phyloP scores from a whole-genome alignment of 75 land plant species.

The Larix kaempferi region DNA sequence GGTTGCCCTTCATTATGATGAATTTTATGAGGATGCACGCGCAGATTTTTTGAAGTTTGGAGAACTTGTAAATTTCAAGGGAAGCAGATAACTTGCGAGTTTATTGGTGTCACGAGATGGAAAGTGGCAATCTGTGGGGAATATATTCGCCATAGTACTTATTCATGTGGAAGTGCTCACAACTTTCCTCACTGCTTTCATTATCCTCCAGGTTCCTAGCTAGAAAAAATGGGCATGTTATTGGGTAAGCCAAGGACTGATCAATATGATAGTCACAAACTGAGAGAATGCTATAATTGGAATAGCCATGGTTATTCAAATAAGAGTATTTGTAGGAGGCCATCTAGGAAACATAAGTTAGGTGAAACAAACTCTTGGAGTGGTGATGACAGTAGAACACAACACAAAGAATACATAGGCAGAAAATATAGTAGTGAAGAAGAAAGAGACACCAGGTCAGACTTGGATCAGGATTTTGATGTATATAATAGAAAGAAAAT shows the following conservation, averaged over 20 bases:
- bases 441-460: constrained; percentile 1
- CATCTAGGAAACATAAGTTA: constrained; percentile 17
- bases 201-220: constrained; percentile 86
- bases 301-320: constrained; percentile 4
- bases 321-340: constrained; percentile 15
- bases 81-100: constrained; percentile 83
- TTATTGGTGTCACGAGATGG: constrained; percentile 83
- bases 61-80: constrained; percentile 97
- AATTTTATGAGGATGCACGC: constrained; percentile 98
- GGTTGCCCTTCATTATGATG: constrained; percentile 74
- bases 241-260: constrained; percentile 56
- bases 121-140: constrained; percentile 95
- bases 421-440: not conserved
- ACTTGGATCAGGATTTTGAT: not conserved
- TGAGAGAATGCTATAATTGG: constrained; percentile 9
- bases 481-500: not conserved
- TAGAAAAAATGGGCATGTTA: constrained; percentile 64
- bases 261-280: constrained; percentile 17
- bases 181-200: constrained; percentile 94
- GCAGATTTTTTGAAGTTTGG: constrained; percentile 95
- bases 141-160: constrained; percentile 71
- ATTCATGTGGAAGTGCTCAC: constrained; percentile 88
- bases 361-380: constrained; percentile 6
- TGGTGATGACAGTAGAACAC: constrained; percentile 6
- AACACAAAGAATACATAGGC: not conserved